Evolutionary conservation across 2,329 filamentous ascomycete genomes (phyloP), one percentile per base, ranked within the genome.

Genomic region (Trichoderma polysporum): DNA sequence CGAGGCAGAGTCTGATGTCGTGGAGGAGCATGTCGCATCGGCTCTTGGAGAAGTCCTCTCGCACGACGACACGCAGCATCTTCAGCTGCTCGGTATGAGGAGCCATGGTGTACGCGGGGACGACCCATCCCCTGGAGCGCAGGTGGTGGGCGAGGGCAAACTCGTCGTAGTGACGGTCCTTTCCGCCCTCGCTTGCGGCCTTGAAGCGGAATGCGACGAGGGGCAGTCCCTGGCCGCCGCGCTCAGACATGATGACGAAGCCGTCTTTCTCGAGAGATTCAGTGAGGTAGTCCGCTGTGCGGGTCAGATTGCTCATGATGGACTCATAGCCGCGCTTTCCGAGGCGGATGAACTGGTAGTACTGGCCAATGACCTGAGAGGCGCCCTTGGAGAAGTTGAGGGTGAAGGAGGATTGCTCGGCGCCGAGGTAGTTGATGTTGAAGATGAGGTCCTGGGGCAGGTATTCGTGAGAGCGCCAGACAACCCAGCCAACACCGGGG

Each of bases 341-440:
- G 4, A 98, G 88, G 33, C 94, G 92, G 77, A 97, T 97, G 76
- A 98, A 86, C 81, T 97, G 94, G 83, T 98, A 97, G 83, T 97
- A 98, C 80, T 98, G 94, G 31, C 92, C 94, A 69, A 98, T 97
- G 75, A 97, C 92, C 76, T 97, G 94, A 6, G 91, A 93, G 13
- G 94, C 94, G 66, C 94, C 94, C 79, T 97, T 97, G 76, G 92
- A 96, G 84, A 98, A 98, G 84, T 98, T 98, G 68, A 98, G 88
- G 0, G 94, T 97, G 82, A 97, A 97, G 3, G 93, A 97, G 2
- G 93, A 91, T 78, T 98, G 94, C 76, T 97, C 93, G 12, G 94
- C 94, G 58, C 94, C 94, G 6, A 97, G 90, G 81, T 98, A 98
- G 85, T 97, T 97, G 86, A 98, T 97, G 85, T 97, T 97, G 87